phyloP scores from a whole-genome alignment of 495 filamentous ascomycete species.

The Poronia punctata region DNA sequence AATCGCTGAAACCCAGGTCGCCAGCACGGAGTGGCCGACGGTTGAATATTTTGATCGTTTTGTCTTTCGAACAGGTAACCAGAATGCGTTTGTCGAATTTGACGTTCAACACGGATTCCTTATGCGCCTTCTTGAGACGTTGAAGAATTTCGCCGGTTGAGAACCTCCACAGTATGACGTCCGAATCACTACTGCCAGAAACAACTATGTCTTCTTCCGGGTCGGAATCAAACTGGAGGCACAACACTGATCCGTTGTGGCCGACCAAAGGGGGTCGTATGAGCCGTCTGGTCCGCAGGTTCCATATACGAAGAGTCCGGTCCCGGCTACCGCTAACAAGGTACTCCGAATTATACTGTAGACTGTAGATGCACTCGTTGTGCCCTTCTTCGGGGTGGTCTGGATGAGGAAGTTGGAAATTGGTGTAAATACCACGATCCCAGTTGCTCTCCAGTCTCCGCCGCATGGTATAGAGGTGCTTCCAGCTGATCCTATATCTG shows the following conservation, averaged over 20 bases:
- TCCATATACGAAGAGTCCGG: conserved; percentile 81
- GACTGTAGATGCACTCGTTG: conserved; percentile 87
- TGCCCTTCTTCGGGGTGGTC: conserved; percentile 77
- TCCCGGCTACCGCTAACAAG: conserved; percentile 93
- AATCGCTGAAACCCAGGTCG: conserved; percentile 54
- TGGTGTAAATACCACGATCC: conserved; percentile 70
- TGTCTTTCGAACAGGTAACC: conserved; percentile 96
- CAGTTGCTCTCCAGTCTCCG: conserved; percentile 84
- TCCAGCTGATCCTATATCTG: conserved; percentile 63
- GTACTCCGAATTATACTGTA: conserved; percentile 78
- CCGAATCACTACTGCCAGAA: conserved; percentile 85
- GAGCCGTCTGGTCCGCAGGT: conserved; percentile 73
- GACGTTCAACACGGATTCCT: conserved; percentile 90
- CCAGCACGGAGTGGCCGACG: conserved; percentile 60
- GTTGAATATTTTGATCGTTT: conserved; percentile 92
- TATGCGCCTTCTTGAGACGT: conserved; percentile 65
- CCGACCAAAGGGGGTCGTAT: conserved; percentile 62
- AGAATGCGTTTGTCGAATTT: conserved; percentile 85
- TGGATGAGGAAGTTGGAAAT: conserved; percentile 86
- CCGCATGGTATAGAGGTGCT: conserved; percentile 84
- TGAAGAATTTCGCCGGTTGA: conserved; percentile 78
- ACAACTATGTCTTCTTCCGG: conserved; percentile 86
- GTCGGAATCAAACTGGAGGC: conserved; percentile 92
- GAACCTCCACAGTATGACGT: conserved; percentile 87
- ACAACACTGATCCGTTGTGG: conserved; percentile 82